Conservation (phyloP, 2,329 filamentous ascomycete species). For the Ophiostoma pallidulum region DNA sequence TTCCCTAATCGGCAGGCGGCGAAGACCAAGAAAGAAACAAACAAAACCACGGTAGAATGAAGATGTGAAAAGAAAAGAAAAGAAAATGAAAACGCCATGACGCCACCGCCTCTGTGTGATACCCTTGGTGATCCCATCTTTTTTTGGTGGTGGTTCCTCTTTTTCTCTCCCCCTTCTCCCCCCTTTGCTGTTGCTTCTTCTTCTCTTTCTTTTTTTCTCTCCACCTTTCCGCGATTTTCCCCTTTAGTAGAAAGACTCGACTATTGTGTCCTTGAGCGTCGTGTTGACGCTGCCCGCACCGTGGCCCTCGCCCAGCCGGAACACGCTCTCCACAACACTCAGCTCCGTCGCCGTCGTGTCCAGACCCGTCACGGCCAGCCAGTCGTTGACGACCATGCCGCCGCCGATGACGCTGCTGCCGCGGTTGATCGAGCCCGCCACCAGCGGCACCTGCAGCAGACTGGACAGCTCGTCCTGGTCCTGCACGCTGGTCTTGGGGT, state of each 20-base stretch:
- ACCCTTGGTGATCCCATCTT: not conserved
- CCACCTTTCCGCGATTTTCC: no score
- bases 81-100: slow-evolving; percentile 8
- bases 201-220: not conserved
- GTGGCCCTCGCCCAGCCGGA: slow-evolving; percentile 81
- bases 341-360: slow-evolving; percentile 97
- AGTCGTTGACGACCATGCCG: slow-evolving; percentile 95
- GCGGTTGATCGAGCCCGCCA: slow-evolving; percentile 88
- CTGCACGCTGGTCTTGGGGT: slow-evolving; percentile 93
- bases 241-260: slow-evolving; percentile 94
- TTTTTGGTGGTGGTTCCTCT: not conserved
- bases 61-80: not conserved
- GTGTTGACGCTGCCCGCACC: slow-evolving; percentile 71
- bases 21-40: no score
- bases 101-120: slow-evolving; percentile 10
- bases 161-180: not conserved
- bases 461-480: slow-evolving; percentile 96
- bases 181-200: not conserved
- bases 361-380: slow-evolving; percentile 87
- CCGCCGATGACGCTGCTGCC: slow-evolving; percentile 93
- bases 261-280: slow-evolving; percentile 92
- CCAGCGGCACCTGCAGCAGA: slow-evolving; percentile 87
- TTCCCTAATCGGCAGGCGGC: no score
- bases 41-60: no score
- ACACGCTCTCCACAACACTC: slow-evolving; percentile 92